Conservation (phyloP, 129 eudicot genomes). For the Chrysanthemum makinoi region DNA sequence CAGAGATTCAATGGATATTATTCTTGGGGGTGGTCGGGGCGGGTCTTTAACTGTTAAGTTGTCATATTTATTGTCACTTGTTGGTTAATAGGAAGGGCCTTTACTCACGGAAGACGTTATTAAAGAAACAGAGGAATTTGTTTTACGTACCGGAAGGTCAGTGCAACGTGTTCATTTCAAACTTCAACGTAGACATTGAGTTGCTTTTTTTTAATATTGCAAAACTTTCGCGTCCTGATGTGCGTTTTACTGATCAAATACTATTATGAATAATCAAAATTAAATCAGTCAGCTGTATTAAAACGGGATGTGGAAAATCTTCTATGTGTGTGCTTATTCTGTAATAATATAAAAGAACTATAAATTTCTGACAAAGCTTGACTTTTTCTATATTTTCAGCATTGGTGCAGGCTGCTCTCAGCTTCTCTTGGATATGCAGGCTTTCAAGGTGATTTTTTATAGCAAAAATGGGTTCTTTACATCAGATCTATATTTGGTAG, state of each 20-base stretch:
- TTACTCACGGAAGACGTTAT: slow-evolving; percentile 86
- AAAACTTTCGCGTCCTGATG: background rate
- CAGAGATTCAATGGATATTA: too few species aligned
- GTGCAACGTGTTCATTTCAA: slow-evolving; percentile 15
- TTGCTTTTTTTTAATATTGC: background rate
- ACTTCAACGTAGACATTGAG: too few species aligned
- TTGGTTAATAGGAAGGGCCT: slow-evolving; percentile 74
- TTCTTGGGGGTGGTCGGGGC: too few species aligned
- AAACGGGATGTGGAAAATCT: too few species aligned
- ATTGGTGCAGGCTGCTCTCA: slow-evolving; percentile 99
- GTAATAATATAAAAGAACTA: background rate
- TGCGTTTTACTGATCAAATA: too few species aligned
- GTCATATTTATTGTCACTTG: background rate
- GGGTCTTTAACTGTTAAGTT: too few species aligned
- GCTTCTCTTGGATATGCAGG: slow-evolving; percentile 99
- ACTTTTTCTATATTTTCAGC: slow-evolving; percentile 40
- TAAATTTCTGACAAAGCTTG: slow-evolving; percentile 5
- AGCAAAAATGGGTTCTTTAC: background rate
- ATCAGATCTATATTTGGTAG: background rate
- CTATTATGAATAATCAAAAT: too few species aligned
- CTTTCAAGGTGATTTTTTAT: slow-evolving; percentile 68
- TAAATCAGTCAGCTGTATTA: too few species aligned
- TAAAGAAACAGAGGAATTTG: slow-evolving; percentile 89
- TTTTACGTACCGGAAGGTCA: slow-evolving; percentile 96
- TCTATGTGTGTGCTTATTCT: too few species aligned